These are phyloP conservation scores for Cicer pinnatifidum DNA, from an alignment of 306 rosid species.

Conservation along the genomic window DNA sequence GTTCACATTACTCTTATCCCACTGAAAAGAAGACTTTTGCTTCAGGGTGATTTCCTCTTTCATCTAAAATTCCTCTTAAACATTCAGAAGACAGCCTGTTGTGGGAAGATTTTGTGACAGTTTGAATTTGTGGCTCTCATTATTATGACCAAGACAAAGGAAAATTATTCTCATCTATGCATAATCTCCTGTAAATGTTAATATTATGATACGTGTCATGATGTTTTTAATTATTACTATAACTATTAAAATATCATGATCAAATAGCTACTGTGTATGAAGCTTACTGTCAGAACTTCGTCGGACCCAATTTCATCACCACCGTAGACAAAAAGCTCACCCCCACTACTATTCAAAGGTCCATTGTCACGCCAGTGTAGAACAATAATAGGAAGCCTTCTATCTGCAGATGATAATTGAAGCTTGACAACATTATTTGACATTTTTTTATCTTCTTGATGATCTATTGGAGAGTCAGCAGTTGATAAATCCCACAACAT, in stretches of 20 bases:
- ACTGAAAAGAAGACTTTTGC: background rate
- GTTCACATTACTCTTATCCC: conserved; percentile 6
- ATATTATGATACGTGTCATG: conserved; percentile 29
- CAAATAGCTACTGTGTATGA: conserved; percentile 41
- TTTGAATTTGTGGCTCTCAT: conserved; percentile 26
- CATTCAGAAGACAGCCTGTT: conserved; percentile 21
- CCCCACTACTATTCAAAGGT: conserved; percentile 49
- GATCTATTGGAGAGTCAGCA: conserved; percentile 50
- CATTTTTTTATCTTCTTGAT: conserved; percentile 47
- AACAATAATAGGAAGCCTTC: conserved; percentile 76
- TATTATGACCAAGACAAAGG: conserved; percentile 21
- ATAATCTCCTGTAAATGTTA: conserved; percentile 33
- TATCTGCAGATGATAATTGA: conserved; percentile 67
- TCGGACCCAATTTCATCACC: conserved; percentile 85
- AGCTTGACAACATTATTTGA: conserved; percentile 69
- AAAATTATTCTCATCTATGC: conserved; percentile 9
- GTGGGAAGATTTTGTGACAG: conserved; percentile 30
- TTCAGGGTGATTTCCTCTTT: conserved; percentile 32
- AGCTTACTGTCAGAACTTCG: conserved; percentile 76
- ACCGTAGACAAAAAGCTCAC: conserved; percentile 82
- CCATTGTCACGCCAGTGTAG: conserved; percentile 65
- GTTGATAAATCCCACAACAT: conserved; percentile 79
- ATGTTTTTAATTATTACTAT: conserved; percentile 32
- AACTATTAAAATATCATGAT: conserved; percentile 37
- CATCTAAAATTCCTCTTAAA: conserved; percentile 31